Evolutionary conservation across 2,329 filamentous ascomycete genomes (phyloP), one percentile per base, ranked within the genome.

Genomic region (Pseudogymnoascus sp.): DNA sequence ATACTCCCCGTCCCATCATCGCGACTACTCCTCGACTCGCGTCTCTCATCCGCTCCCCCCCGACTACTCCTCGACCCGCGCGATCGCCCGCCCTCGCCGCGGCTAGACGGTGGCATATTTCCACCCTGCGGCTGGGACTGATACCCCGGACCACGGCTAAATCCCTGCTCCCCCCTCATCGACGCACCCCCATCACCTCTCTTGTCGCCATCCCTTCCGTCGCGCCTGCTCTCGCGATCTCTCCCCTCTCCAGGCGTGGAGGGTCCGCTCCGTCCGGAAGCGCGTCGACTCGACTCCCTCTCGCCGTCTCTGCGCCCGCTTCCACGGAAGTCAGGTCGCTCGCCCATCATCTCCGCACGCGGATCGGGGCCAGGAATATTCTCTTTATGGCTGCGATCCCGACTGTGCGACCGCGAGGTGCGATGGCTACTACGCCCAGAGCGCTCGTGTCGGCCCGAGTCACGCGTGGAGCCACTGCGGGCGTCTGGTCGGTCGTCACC

Each of bases 91-190:
- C 48, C 48, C n/a, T 54, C 48, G 25, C 25, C 25, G 5, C 48
- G 48, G 8, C 5, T 13, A 34, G 48, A 31, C 8, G 48, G 10
- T 16, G 48, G 48, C 36, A 65, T 75, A 43, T 39, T 62, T 8
- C 63, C 71, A 63, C 23, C 74, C 54, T 62, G 72, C 62, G 77
- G 77, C 6, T 79, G 48, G 2, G 48, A 14, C 25, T 31, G 48
- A 79, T 65, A 68, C 67, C 0, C 62, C 79, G 7, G 79, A 78
- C 68, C 75, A 77, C 2, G 25, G 25, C 36, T 60, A 14, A 36
- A 36, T 7, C 64, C 28, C 34, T 65, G 62, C 11, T 65, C 64
- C 14, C 57, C 43, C 14, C 62, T 57, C 19, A 62, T 60, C 23
- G 57, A 34, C 6, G 45, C 60, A 5, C 63, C 39, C n/a, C 62